These are phyloP conservation scores for Coniferiporia weirii DNA, from an alignment of 1,284 basidiomycete genomes.

Conservation along the genomic window DNA sequence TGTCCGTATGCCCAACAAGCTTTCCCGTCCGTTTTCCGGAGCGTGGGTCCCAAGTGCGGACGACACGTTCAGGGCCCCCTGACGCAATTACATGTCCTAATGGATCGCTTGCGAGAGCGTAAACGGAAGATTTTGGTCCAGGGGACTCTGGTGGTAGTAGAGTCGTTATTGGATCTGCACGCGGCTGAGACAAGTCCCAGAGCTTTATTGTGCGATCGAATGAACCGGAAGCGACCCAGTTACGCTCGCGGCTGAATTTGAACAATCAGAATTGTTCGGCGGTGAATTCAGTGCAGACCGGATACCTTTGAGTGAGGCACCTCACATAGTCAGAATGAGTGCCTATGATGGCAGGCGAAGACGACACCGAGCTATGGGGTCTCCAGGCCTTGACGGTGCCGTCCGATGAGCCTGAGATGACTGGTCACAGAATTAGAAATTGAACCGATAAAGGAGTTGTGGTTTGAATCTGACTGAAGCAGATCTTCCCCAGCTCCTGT, in stretches of 20 bases:
- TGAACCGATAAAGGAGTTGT: background rate
- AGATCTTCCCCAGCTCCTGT: background rate
- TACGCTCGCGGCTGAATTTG: conserved; percentile 57
- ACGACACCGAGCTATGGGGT: conserved; percentile 59
- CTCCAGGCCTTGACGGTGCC: conserved; percentile 94
- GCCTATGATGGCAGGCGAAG: conserved; percentile 72
- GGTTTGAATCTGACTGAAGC: background rate
- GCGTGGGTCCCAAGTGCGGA: conserved; percentile 92
- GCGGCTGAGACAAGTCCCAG: conserved; percentile 74
- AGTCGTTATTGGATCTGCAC: conserved; percentile 47
- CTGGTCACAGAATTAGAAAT: conserved; percentile 32
- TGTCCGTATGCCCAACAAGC: conserved; percentile 94
- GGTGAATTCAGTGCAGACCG: conserved; percentile 17
- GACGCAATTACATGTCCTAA: conserved; percentile 80
- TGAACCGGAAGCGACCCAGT: conserved; percentile 90
- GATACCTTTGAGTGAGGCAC: conserved; percentile 71
- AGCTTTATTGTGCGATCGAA: conserved; percentile 92
- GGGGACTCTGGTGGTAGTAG: conserved; percentile 55
- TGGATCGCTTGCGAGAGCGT: conserved; percentile 75
- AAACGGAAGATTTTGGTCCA: conserved; percentile 72
- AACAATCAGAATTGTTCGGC: background rate
- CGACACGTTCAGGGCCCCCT: conserved; percentile 86
- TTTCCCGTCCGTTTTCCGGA: conserved; percentile 67
- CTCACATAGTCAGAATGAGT: conserved; percentile 90
- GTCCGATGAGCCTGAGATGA: conserved; percentile 94